A percentile compares a stretch with the other conserved stretches of the same genome.
These are phyloP conservation scores for Hyparrhenia diplandra DNA, from an alignment of 176 grass and related monocot genomes.

Conservation along the genomic window DNA sequence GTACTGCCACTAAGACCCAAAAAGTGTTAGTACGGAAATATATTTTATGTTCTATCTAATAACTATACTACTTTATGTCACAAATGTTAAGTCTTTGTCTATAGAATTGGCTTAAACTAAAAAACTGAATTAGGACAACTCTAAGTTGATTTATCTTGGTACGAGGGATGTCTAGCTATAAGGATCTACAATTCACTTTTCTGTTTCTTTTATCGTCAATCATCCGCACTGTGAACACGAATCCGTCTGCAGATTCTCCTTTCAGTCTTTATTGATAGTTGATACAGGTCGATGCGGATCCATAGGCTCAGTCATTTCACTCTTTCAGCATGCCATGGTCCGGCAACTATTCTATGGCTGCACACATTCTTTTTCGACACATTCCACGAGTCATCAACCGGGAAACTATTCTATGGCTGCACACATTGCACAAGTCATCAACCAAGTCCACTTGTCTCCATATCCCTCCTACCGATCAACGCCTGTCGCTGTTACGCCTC, in stretches of 20 bases:
- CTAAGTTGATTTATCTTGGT: not conserved
- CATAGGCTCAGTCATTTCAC: not conserved
- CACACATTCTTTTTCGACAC: too few species aligned
- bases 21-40: too few species aligned
- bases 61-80: too few species aligned
- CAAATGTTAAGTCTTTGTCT: too few species aligned
- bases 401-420: not conserved
- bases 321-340: slow-evolving; percentile 11
- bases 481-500: not conserved
- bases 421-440: not conserved
- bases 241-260: slow-evolving; percentile 11
- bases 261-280: not conserved
- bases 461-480: not conserved
- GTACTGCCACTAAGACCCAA: not conserved
- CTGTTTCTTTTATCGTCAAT: not conserved
- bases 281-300: not conserved
- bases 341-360: not conserved
- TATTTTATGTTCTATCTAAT: too few species aligned
- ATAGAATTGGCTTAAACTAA: not conserved
- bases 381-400: too few species aligned
- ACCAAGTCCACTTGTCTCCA: not conserved
- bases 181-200: not conserved
- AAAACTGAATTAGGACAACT: not conserved
- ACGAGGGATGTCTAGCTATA: not conserved
- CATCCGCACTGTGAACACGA: not conserved